Base-by-base conservation (phyloP, 2,329 filamentous ascomycete genomes). In the Cladosporium sp. region DNA sequence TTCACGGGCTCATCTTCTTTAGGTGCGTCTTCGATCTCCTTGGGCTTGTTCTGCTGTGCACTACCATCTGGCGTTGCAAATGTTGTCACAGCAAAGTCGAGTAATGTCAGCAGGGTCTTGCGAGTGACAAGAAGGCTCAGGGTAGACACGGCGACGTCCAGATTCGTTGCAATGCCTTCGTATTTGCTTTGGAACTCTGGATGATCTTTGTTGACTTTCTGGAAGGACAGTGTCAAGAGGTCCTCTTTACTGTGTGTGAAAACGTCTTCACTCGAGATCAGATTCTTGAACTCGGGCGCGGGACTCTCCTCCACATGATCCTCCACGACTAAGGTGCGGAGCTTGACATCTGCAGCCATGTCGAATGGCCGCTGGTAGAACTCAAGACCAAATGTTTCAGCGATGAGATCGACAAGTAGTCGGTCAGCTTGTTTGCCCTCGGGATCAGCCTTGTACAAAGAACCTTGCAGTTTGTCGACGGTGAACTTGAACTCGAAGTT, bases 401-500 rank as follows among this genome's bases (percentile, higher is more conserved):
- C 94, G 34, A 97, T 87, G 7, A 99, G 77, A 68, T 97, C 93
- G 1, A 96, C 93, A 8, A 99, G 79, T 2, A 99, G 78, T 55
- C 89, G 80, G 66, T 99, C 95, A 0, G 86, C 82, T 61, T 86
- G 86, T 60, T 82, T 82, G 47, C 86, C 85, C 64, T 93, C 87
- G 0, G 89, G 84, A 66, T 97, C 91, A 57, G 92, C 91, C 62
- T 87, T 85, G 73, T 90, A 99, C 1, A 99, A 78, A 0, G 94
- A 97, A 2, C 94, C 94, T 73, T 95, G 92, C 45, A 99, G 81
- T 60, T 89, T 91, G 67, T 96, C 94, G 35, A 99, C 94, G 8
- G 90, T 91, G 73, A 99, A 99, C 64, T 92, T 95, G 76, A 99
- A 90, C 71, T 99, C 91, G 65, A 99, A 97, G 62, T 88, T 93